Evolutionary conservation across 345 rosid genomes (phyloP).

Genomic region (Murraya koenigii): DNA sequence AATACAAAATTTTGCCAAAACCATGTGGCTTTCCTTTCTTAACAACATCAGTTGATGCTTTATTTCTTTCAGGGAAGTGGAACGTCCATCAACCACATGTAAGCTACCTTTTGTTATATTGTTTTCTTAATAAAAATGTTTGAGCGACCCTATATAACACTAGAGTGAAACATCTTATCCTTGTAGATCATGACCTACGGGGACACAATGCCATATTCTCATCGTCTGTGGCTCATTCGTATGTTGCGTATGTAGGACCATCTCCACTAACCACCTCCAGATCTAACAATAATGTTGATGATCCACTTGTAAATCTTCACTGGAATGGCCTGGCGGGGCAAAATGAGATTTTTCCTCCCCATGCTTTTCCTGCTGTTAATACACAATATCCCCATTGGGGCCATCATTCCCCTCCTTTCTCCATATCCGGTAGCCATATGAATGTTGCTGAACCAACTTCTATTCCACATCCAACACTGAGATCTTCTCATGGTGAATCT

Average conservation of each 20-base stretch:
- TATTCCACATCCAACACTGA: conserved; percentile 36
- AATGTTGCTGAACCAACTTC: conserved; percentile 40
- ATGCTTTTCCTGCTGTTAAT: conserved; percentile 48
- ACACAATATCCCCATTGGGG: conserved; percentile 48
- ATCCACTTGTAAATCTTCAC: conserved; percentile 39
- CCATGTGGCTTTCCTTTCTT: conserved; percentile 1
- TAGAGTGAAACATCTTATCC: conserved; percentile 16
- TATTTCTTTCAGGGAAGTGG: conserved; percentile 58
- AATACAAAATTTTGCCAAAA: neutral
- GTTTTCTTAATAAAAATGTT: conserved; percentile 8
- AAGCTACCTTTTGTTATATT: conserved; percentile 26
- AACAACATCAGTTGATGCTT: conserved; percentile 3
- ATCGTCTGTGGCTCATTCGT: conserved; percentile 51
- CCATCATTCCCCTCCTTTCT: conserved; percentile 37
- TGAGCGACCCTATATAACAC: conserved; percentile 13
- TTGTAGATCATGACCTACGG: conserved; percentile 52
- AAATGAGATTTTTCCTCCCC: conserved; percentile 42
- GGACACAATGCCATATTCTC: conserved; percentile 45
- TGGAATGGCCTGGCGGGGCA: conserved; percentile 50
- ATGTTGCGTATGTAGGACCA: conserved; percentile 53
- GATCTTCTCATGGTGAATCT: conserved; percentile 40
- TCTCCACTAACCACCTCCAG: conserved; percentile 41
- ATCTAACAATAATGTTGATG: conserved; percentile 37
- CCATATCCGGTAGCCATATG: conserved; percentile 38
- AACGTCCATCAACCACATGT: conserved; percentile 59